phyloP scores from a whole-genome alignment of 306 rosid genomes.

The Acacia acuminata region DNA sequence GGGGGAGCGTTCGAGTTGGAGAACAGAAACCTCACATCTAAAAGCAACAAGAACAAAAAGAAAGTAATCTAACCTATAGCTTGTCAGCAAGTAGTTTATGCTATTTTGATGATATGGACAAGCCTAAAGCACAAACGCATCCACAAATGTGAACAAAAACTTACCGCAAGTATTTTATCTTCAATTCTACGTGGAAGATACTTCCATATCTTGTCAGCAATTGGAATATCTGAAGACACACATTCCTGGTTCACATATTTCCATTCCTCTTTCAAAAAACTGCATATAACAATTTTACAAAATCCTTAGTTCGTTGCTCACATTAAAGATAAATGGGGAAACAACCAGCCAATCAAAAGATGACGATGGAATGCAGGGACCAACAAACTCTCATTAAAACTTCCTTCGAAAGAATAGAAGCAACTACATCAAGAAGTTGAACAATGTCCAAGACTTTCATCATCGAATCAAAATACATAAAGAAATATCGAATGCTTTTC shows the following conservation, averaged over 20 bases:
- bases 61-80: no score
- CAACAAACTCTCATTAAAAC: slow-evolving; percentile 2
- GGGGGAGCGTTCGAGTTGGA: neutral
- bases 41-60: neutral
- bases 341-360: slow-evolving; percentile 14
- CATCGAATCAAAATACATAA: neutral
- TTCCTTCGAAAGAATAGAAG: slow-evolving; percentile 15
- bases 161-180: slow-evolving; percentile 54
- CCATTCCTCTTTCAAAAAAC: slow-evolving; percentile 81
- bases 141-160: neutral
- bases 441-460: neutral
- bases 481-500: slow-evolving; percentile 13
- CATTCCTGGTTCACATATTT: slow-evolving; percentile 52
- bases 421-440: slow-evolving; percentile 14
- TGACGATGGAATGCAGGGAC: neutral
- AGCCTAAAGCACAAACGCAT: neutral
- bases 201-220: slow-evolving; percentile 71
- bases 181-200: slow-evolving; percentile 71
- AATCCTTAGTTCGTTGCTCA: slow-evolving; percentile 28
- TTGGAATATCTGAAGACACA: slow-evolving; percentile 56
- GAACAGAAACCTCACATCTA: neutral
- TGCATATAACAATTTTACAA: slow-evolving; percentile 45
- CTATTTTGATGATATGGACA: neutral
- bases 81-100: neutral
- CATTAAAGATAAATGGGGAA: slow-evolving; percentile 2